Evolutionary conservation across 2,329 filamentous ascomycete species (phyloP).

Genomic region (Xylariaceae sp.): DNA sequence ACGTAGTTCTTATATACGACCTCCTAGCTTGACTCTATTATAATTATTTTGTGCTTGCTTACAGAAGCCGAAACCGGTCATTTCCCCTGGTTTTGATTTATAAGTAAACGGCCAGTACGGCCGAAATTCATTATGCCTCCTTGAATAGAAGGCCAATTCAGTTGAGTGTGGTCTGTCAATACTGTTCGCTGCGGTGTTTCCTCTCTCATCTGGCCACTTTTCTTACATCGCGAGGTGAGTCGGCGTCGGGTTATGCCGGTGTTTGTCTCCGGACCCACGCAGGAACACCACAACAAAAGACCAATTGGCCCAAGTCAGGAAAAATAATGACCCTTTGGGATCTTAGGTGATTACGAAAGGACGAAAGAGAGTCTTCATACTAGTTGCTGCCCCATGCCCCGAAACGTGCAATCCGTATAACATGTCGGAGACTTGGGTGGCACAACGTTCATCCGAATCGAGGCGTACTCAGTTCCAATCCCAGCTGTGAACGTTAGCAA

Average conservation of each 20-base stretch:
- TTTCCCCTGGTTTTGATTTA: not conserved
- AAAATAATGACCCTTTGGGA: too few species aligned
- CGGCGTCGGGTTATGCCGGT: conserved; percentile 14
- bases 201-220: conserved; percentile 4
- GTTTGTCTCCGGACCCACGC: conserved; percentile 17
- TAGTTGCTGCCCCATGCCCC: too few species aligned
- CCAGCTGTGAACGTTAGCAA: too few species aligned
- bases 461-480: not conserved
- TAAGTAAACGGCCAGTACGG: too few species aligned
- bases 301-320: not conserved
- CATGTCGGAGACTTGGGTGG: conserved; percentile 17
- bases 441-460: conserved; percentile 13
- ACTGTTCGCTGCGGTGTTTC: not conserved
- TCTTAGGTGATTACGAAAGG: too few species aligned
- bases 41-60: too few species aligned
- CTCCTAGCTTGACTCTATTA: too few species aligned
- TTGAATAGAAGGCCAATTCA: not conserved
- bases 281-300: not conserved
- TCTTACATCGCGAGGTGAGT: not conserved
- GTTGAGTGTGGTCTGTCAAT: not conserved
- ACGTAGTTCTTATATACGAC: too few species aligned
- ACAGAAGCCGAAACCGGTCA: too few species aligned
- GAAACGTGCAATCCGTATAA: not conserved
- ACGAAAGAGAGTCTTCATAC: too few species aligned
- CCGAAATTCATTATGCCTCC: too few species aligned